A percentile compares a stretch with the other conserved stretches of the same genome.
These are phyloP conservation scores for Bremia lactucae DNA, from an alignment of 352 stramenopile genomes.

Conservation along the genomic window DNA sequence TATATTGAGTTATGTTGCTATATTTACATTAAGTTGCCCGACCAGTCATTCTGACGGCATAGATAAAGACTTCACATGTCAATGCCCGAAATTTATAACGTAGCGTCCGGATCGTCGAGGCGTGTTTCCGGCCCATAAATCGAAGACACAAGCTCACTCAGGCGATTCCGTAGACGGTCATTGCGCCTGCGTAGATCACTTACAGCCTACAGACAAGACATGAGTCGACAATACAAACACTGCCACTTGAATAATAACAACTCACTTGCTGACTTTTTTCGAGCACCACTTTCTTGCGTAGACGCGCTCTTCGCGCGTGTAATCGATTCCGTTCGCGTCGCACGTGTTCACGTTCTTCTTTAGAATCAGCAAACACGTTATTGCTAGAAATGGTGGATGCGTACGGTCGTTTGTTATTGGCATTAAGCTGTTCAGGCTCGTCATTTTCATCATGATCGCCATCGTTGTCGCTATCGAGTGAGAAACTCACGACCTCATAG, in stretches of 20 bases:
- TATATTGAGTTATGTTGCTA: slow-evolving; percentile 16
- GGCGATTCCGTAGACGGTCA: slow-evolving; percentile 43
- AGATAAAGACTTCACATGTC: slow-evolving; percentile 29
- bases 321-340: slow-evolving; percentile 65
- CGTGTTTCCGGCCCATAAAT: slow-evolving; percentile 43
- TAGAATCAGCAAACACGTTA: slow-evolving; percentile 34
- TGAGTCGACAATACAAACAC: slow-evolving; percentile 1
- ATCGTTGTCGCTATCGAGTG: slow-evolving; percentile 28
- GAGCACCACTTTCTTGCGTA: slow-evolving; percentile 75
- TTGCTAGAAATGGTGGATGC: slow-evolving; percentile 13
- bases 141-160: slow-evolving; percentile 45
- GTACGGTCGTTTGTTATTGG: slow-evolving; percentile 32
- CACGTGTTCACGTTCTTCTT: slow-evolving; percentile 61
- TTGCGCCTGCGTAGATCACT: slow-evolving; percentile 51
- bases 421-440: slow-evolving; percentile 36
- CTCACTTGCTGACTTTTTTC: slow-evolving; percentile 63
- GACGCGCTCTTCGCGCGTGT: slow-evolving; percentile 54
- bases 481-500: slow-evolving; percentile 10
- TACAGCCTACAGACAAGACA: slow-evolving; percentile 53
- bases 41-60: slow-evolving; percentile 24
- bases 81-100: slow-evolving; percentile 10
- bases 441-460: slow-evolving; percentile 24
- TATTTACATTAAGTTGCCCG: slow-evolving; percentile 19
- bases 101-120: slow-evolving; percentile 17
- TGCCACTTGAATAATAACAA: not conserved